Evolutionary conservation across 208 protist species (phyloP).

Genomic region (Trypanosoma theileri): DNA sequence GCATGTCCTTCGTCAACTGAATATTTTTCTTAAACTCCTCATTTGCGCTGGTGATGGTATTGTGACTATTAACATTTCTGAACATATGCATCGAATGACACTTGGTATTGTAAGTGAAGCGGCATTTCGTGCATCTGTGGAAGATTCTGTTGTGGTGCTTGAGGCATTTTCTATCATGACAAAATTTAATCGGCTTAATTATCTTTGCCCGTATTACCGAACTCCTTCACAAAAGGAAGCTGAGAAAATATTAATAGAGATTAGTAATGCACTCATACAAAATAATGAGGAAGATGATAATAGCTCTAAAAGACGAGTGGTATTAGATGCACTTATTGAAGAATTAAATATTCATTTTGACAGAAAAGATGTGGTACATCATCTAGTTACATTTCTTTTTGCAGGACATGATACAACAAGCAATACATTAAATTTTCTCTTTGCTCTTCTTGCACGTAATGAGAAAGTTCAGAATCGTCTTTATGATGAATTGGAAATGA

Average conservation of each 20-base stretch:
- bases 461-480: conserved; percentile 40
- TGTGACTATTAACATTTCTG: conserved; percentile 40
- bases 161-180: conserved; percentile 42
- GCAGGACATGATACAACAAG: conserved; percentile 58
- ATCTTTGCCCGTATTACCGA: conserved; percentile 55
- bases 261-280: conserved; percentile 37
- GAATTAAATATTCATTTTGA: conserved; percentile 39
- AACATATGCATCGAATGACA: conserved; percentile 49
- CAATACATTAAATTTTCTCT: conserved; percentile 53
- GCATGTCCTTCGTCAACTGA: conserved; percentile 44
- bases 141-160: conserved; percentile 39
- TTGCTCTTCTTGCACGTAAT: conserved; percentile 42
- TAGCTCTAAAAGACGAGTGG: conserved; percentile 24
- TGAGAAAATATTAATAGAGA: conserved; percentile 28
- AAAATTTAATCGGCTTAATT: conserved; percentile 48
- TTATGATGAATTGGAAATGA: conserved; percentile 36
- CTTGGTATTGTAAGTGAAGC: conserved; percentile 48
- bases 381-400: conserved; percentile 60
- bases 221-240: conserved; percentile 38
- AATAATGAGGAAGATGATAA: conserved; percentile 9
- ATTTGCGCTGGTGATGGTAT: conserved; percentile 30
- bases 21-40: conserved; percentile 31
- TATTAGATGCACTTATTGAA: conserved; percentile 52
- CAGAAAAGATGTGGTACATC: conserved; percentile 46
- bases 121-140: conserved; percentile 44